Conservation (phyloP, 352 stramenopile species). For the Plasmopara viticola region DNA sequence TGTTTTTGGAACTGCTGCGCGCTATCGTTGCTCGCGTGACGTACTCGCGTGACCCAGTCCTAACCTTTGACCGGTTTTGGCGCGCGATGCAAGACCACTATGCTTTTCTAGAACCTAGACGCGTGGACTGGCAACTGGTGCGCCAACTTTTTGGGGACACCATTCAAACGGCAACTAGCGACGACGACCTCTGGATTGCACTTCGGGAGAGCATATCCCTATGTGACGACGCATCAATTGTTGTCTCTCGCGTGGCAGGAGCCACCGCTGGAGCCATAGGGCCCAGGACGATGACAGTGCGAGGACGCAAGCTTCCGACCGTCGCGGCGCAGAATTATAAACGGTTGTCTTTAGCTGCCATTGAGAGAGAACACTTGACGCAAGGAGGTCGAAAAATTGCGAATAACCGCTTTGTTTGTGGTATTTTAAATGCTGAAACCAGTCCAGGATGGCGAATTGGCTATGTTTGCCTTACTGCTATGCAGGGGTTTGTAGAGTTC, state of each 20-base stretch:
- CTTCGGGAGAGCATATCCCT: conserved; percentile 67
- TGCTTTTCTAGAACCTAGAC: conserved; percentile 41
- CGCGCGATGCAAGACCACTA: conserved; percentile 60
- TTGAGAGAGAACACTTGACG: conserved; percentile 54
- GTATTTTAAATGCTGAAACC: conserved; percentile 65
- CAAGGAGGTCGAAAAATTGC: conserved; percentile 43
- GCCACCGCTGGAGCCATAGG: conserved; percentile 4
- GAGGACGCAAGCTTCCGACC: conserved; percentile 29
- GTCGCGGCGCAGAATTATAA: conserved; percentile 31
- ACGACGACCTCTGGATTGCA: conserved; percentile 78
- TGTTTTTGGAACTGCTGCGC: conserved; percentile 58
- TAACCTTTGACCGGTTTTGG: conserved; percentile 77
- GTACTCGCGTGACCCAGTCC: conserved; percentile 49
- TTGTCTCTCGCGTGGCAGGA: conserved; percentile 27
- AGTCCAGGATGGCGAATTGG: conserved; percentile 72
- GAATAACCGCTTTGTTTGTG: conserved; percentile 62
- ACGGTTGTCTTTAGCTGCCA: conserved; percentile 29
- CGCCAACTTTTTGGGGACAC: conserved; percentile 67
- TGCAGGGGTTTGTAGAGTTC: conserved; percentile 81
- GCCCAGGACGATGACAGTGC: conserved; percentile 20
- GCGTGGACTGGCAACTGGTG: conserved; percentile 61
- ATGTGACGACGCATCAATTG: conserved; percentile 61
- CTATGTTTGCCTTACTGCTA: conserved; percentile 62
- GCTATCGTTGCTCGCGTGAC: conserved; percentile 63
- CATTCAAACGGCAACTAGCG: conserved; percentile 49